Evolutionary conservation across 768 basidiomycete genomes (phyloP).

Genomic region (Termitomyces sp.): DNA sequence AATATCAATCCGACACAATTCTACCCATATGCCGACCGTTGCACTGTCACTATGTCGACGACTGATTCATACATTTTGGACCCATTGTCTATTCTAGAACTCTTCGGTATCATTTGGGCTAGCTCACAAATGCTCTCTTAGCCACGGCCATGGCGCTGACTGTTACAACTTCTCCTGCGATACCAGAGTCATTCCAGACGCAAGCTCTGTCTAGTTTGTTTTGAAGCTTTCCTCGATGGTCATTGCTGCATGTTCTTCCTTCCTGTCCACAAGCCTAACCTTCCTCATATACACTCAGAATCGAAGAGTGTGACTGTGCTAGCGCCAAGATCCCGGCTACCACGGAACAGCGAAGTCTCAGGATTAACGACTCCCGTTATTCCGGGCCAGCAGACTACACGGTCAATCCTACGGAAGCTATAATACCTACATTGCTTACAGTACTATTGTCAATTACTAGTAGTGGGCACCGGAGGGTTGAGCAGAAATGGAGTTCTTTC

Average conservation of each 20-base stretch:
- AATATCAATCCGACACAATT: slow-evolving; percentile 8
- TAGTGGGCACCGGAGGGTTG: neutral
- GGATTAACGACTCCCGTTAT: neutral
- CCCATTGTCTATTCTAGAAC: neutral
- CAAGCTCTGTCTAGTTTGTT: neutral
- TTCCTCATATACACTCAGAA: neutral
- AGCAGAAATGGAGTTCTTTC: too few species aligned
- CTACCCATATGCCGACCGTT: neutral
- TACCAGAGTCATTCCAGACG: neutral
- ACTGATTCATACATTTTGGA: neutral
- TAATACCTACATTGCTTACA: too few species aligned
- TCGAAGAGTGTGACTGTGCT: neutral
- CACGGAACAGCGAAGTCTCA: neutral
- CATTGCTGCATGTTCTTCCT: neutral
- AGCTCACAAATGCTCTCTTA: neutral
- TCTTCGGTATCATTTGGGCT: neutral
- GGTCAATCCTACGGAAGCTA: too few species aligned
- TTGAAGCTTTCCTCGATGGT: slow-evolving; percentile 9
- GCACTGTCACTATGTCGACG: neutral
- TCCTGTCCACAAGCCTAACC: too few species aligned
- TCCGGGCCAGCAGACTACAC: neutral
- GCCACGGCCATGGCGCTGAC: neutral
- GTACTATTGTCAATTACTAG: too few species aligned
- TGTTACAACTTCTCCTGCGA: slow-evolving; percentile 8
- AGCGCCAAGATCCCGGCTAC: slow-evolving; percentile 8